Evolutionary conservation across 164 flowering plant species (phyloP).

Genomic region (Liriodendron chinense): DNA sequence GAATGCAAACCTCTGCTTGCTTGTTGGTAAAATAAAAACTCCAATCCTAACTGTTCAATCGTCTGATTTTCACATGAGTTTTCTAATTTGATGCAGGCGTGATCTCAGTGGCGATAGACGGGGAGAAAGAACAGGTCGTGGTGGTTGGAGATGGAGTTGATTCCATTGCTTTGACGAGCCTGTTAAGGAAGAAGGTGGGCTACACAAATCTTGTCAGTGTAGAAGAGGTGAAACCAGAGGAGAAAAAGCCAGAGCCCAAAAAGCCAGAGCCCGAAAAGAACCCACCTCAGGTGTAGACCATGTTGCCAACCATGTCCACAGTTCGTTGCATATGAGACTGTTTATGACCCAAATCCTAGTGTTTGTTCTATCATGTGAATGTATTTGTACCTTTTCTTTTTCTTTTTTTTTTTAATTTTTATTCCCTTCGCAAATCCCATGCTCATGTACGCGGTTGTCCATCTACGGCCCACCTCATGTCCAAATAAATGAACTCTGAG

Average conservation of each 20-base stretch:
- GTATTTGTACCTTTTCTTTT: too few relatives aligned
- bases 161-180: conserved; percentile 12
- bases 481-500: too few relatives aligned
- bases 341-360: neutral
- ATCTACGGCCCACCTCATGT: too few relatives aligned
- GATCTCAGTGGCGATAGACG: conserved; percentile 19
- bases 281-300: too few relatives aligned
- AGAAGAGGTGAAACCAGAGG: conserved; percentile 2
- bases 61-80: neutral
- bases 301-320: neutral
- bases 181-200: conserved; percentile 25
- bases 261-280: neutral
- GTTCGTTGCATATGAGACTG: too few relatives aligned
- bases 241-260: too few relatives aligned
- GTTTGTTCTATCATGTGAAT: conserved; percentile 4
- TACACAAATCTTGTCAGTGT: conserved; percentile 12
- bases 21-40: too few relatives aligned
- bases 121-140: conserved; percentile 20
- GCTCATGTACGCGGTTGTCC: too few relatives aligned
- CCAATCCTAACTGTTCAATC: too few relatives aligned
- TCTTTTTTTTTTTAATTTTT: too few relatives aligned
- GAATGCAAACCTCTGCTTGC: too few relatives aligned
- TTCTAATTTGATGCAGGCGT: conserved; percentile 14
- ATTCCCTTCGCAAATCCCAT: too few relatives aligned
- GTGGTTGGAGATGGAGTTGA: conserved; percentile 22